These are phyloP conservation scores for Spongispora temasekensis DNA, from an alignment of 1,284 basidiomycete genomes.

Conservation along the genomic window DNA sequence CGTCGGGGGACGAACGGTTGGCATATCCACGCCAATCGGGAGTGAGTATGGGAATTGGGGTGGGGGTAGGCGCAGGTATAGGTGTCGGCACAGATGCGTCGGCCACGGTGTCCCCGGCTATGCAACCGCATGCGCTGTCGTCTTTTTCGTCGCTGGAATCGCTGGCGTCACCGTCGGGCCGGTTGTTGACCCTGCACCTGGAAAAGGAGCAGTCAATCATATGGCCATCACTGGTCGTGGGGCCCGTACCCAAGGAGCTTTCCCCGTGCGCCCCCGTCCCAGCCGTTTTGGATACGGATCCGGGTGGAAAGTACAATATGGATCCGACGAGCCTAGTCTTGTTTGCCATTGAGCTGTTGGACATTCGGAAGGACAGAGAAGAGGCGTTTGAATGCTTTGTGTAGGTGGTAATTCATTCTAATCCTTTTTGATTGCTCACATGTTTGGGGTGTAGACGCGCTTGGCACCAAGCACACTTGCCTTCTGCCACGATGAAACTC, in stretches of 20 bases:
- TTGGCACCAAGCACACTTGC: constrained; percentile 73
- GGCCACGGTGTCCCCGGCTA: constrained; percentile 57
- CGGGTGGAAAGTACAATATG: constrained; percentile 71
- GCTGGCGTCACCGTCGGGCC: constrained; percentile 56
- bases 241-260: constrained; percentile 64
- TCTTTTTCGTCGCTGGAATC: constrained; percentile 77
- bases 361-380: constrained; percentile 69
- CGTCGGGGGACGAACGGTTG: constrained; percentile 52
- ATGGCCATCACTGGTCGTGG: constrained; percentile 76
- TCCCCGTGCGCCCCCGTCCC: constrained; percentile 55
- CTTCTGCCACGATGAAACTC: constrained; percentile 73
- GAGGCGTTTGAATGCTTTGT: constrained; percentile 79
- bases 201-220: constrained; percentile 78
- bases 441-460: constrained; percentile 57
- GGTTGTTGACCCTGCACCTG: constrained; percentile 70
- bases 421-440: background rate
- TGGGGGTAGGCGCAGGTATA: no score
- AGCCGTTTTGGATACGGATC: constrained; percentile 49
- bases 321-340: constrained; percentile 76
- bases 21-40: constrained; percentile 35
- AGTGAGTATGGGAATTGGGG: constrained; percentile 2
- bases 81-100: constrained; percentile 45
- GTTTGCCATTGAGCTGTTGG: constrained; percentile 65
- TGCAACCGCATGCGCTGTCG: constrained; percentile 54
- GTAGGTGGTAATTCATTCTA: constrained; percentile 44